Conservation (phyloP, 164 flowering plant genomes). For the Piper betle region DNA sequence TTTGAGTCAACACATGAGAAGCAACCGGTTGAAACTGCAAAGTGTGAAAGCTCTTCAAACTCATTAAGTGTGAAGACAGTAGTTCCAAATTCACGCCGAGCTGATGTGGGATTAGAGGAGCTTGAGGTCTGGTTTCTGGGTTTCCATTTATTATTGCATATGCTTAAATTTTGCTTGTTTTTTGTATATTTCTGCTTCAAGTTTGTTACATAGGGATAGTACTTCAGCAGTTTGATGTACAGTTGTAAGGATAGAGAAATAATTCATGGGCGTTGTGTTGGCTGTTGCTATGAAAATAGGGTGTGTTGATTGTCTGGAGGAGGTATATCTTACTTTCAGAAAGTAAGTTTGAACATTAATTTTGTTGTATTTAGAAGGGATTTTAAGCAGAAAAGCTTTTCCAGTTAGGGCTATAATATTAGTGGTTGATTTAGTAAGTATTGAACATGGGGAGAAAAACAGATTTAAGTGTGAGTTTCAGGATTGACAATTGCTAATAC, state of each 20-base stretch:
- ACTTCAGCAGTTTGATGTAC: not conserved
- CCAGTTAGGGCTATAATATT: too few relatives aligned
- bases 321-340: too few relatives aligned
- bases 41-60: slow-evolving; percentile 6
- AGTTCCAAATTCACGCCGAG: slow-evolving; percentile 13
- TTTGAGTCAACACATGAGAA: slow-evolving; percentile 14
- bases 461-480: too few relatives aligned
- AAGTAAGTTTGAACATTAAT: too few relatives aligned
- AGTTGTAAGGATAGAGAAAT: not conserved
- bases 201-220: not conserved
- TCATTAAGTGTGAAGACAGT: slow-evolving; percentile 11
- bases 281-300: not conserved
- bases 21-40: slow-evolving; percentile 11
- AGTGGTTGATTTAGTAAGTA: too few relatives aligned
- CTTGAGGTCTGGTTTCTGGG: slow-evolving; percentile 49
- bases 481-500: too few relatives aligned
- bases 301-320: too few relatives aligned
- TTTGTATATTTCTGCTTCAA: not conserved
- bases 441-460: too few relatives aligned
- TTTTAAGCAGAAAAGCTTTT: too few relatives aligned
- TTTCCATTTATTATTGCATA: not conserved
- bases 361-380: too few relatives aligned
- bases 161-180: not conserved
- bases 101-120: slow-evolving; percentile 46
- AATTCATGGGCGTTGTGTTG: not conserved